These are phyloP conservation scores for Madurella mycetomatis DNA, from an alignment of 2,329 filamentous ascomycete species.

Conservation along the genomic window DNA sequence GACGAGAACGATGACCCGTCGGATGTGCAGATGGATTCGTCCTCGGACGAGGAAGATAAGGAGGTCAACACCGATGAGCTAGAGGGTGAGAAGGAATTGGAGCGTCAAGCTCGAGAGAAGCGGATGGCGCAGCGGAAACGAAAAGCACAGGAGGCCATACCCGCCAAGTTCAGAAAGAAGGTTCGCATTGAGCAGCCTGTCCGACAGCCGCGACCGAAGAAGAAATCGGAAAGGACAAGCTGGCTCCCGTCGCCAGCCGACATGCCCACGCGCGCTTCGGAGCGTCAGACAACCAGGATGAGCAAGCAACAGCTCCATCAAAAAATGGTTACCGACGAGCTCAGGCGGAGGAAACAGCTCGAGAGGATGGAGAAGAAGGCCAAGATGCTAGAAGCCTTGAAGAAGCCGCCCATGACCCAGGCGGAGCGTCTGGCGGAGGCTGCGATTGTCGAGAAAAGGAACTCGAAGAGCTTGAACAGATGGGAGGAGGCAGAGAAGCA, in stretches of 20 bases:
- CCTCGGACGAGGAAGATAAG: conserved; percentile 77
- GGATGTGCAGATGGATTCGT: conserved; percentile 83
- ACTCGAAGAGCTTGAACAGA: conserved; percentile 83
- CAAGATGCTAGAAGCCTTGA: conserved; percentile 66
- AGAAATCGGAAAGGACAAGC: conserved; percentile 56
- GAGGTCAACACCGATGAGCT: conserved; percentile 64
- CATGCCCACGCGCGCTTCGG: conserved; percentile 54
- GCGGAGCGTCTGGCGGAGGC: conserved; percentile 80
- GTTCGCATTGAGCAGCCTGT: conserved; percentile 63
- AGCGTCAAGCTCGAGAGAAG: conserved; percentile 68
- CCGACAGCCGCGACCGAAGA: conserved; percentile 49
- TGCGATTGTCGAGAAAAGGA: conserved; percentile 75
- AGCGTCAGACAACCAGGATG: conserved; percentile 53
- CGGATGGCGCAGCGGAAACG: conserved; percentile 68
- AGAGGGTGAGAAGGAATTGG: conserved; percentile 82
- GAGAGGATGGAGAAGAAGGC: conserved; percentile 63
- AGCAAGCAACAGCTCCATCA: conserved; percentile 61
- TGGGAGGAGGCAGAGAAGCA: conserved; percentile 94
- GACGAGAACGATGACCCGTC: conserved; percentile 60
- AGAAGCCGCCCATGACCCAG: conserved; percentile 81
- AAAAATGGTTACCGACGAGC: conserved; percentile 70
- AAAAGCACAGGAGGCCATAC: conserved; percentile 71
- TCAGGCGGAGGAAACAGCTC: conserved; percentile 65
- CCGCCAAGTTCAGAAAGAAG: conserved; percentile 67
- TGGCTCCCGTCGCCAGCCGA: conserved; percentile 54